Base-by-base conservation (phyloP, 352 stramenopile species). In the Pythium grandisporangium region DNA sequence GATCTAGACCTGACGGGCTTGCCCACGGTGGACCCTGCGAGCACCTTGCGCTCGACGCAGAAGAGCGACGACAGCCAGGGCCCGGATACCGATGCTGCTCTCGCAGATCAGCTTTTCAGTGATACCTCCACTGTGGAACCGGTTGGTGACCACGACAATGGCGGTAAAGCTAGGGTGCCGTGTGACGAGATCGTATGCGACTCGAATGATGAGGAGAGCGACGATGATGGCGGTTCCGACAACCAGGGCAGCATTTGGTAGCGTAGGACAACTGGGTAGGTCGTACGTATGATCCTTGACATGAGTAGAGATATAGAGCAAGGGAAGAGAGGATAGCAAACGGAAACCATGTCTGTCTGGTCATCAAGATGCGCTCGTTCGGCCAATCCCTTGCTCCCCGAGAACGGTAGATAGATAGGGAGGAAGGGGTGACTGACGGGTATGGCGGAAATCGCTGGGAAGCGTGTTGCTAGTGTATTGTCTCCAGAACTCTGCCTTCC, bases 401-500 rank as follows among this genome's bases (percentile, higher is more conserved):
- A n/a, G n/a, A n/a, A n/a, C n/a, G n/a, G n/a, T n/a, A n/a, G n/a
- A n/a, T n/a, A n/a, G n/a, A n/a, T n/a, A n/a, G n/a, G n/a, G n/a
- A n/a, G n/a, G n/a, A n/a, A n/a, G n/a, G n/a, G n/a, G n/a, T n/a
- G n/a, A n/a, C n/a, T 37, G 6, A 21, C 4, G 4, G 21, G 37
- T 44, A 26, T 33, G 27, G 39, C 26, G 41, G 35, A 50, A 12
- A 48, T 65, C 35, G 55, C 48, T 65, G 62, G 67, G 64, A 84
- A 81, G 66, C 66, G 48, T 41, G 26, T 66, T 58, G 59, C 55
- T 42, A 77, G 68, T 68, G 66, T 76, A 66, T 76, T 80, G 77
- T 70, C n/a, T 75, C 64, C 75, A 58, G 65, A 61, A 51, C 50
- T 63, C 55, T 61, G 50, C 62, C 58, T n/a, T n/a, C n/a, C n/a